Base-by-base conservation (phyloP, 2,329 filamentous ascomycete species). In the Verruconis gallopava region DNA sequence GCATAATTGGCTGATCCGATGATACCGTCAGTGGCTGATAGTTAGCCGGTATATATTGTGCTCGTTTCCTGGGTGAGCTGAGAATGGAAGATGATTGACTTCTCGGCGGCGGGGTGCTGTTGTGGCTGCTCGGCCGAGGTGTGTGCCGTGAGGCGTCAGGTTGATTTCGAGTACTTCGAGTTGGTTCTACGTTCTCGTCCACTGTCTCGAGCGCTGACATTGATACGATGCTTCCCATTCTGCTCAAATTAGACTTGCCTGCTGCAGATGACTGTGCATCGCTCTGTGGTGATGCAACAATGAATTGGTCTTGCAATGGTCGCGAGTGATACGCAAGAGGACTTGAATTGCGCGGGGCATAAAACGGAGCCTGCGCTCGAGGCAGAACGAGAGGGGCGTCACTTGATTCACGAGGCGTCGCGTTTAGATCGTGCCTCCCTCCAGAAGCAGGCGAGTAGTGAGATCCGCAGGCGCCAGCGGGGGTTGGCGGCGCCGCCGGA, bases 291-390 rank as follows among this genome's bases (percentile, higher is more conserved):
- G 25, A 30, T 18, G 41, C 17, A 21, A 33, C 19, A 15, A 19
- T 36, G 20, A 30, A 37, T 15, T 30, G 37, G n/a, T 21, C 13
- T 19, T 19, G 37, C 17, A 21, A 30, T 11, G 21, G 34, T 6
- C 21, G 66, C 15, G 60, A 58, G 39, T 65, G 70, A 38, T 71
- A 68, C 21, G 75, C 75, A 13, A 79, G 61, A 13, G 75, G 75
- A 54, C 75, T 79, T n/a, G 75, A 79, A 4, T 74, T 79, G 43
- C 75, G 66, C 14, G 75, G 75, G 33, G 75, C 71, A 54, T 77
- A 79, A 3, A 71, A 65, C 46, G 75, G 63, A 12, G 60, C 51
- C 33, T 36, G 33, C 11, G 33, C 33, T 36, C 33, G 9, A 11
- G 33, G 11, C 46, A 13, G n/a, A n/a, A n/a, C n/a, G n/a, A n/a